Evolutionary conservation across 768 basidiomycete genomes (phyloP).

Genomic region (Exsudoporus frostii): DNA sequence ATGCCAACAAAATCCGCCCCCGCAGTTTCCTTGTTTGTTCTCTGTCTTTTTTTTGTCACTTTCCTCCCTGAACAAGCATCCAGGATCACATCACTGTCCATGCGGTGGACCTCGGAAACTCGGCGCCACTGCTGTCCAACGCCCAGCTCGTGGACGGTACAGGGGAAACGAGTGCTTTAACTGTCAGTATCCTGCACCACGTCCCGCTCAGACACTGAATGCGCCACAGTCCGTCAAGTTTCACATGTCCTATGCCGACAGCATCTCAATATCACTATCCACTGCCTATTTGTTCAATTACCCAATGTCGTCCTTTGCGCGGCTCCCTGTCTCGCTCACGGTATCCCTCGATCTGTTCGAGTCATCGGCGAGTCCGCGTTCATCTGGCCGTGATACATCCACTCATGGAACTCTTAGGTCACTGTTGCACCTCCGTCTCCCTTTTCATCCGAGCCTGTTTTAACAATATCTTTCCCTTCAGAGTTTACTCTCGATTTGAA

Average conservation of each 20-base stretch:
- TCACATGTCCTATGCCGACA: constrained; percentile 81
- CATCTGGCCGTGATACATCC: not conserved
- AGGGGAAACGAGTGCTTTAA: constrained; percentile 16
- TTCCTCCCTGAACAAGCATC: not conserved
- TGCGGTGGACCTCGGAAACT: constrained; percentile 75
- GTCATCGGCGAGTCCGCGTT: constrained; percentile 48
- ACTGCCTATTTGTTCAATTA: constrained; percentile 85
- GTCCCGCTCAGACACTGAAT: constrained; percentile 12
- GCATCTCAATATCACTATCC: constrained; percentile 76
- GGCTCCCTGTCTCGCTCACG: constrained; percentile 77
- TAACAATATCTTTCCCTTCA: constrained; percentile 75
- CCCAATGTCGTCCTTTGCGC: constrained; percentile 77
- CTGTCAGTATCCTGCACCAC: constrained; percentile 26
- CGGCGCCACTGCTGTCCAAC: constrained; percentile 74
- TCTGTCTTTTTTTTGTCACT: not conserved
- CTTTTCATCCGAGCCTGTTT: constrained; percentile 49
- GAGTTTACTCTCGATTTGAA: constrained; percentile 85
- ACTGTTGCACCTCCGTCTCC: constrained; percentile 59
- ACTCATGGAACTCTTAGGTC: constrained; percentile 41
- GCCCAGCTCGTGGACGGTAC: constrained; percentile 46
- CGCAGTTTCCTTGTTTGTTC: constrained; percentile 59
- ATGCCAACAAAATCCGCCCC: constrained; percentile 76
- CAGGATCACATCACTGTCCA: constrained; percentile 88
- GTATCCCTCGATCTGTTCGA: constrained; percentile 75
- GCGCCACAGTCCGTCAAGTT: constrained; percentile 70